Percentiles rank a stretch among this genome's conserved stretches.
phyloP scores from a whole-genome alignment of 306 rosid genomes.

The Fragaria nilgerrensis region DNA sequence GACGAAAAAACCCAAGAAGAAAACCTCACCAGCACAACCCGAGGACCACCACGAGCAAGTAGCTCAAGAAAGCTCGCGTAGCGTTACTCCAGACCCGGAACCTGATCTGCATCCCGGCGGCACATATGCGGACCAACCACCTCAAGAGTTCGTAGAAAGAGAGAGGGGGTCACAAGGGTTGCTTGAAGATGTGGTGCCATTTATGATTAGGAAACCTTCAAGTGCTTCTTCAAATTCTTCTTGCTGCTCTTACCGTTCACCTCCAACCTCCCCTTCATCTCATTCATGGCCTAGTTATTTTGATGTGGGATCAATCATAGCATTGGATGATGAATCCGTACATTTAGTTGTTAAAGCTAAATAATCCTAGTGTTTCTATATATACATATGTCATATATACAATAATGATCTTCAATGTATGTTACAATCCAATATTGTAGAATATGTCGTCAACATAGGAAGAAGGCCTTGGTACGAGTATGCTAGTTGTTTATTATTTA shows the following conservation, averaged over 20 bases:
- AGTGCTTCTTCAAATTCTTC: conserved; percentile 42
- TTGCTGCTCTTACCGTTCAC: conserved; percentile 36
- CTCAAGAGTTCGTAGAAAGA: conserved; percentile 27
- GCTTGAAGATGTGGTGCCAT: conserved; percentile 90
- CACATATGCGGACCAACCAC: background rate
- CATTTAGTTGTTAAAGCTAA: background rate
- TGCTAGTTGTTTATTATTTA: background rate
- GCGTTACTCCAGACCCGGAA: background rate
- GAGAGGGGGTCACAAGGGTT: conserved; percentile 58
- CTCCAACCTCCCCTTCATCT: conserved; percentile 49
- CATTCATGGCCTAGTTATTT: conserved; percentile 39
- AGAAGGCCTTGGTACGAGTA: background rate
- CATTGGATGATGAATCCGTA: conserved; percentile 18
- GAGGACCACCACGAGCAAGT: conserved; percentile 23
- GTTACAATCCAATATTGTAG: background rate
- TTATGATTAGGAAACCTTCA: conserved; percentile 65
- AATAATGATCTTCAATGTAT: background rate
- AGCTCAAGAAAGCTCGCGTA: conserved; percentile 25
- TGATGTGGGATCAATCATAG: conserved; percentile 37
- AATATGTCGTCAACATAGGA: background rate
- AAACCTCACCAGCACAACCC: conserved; percentile 4
- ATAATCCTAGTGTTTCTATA: background rate
- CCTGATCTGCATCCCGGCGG: background rate
- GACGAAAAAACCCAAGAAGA: conserved; percentile 52
- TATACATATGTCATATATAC: background rate